Percentiles rank a stretch among this genome's conserved stretches.
These are phyloP conservation scores for Crassisporium funariophilum DNA, from an alignment of 768 basidiomycete genomes.

Conservation along the genomic window DNA sequence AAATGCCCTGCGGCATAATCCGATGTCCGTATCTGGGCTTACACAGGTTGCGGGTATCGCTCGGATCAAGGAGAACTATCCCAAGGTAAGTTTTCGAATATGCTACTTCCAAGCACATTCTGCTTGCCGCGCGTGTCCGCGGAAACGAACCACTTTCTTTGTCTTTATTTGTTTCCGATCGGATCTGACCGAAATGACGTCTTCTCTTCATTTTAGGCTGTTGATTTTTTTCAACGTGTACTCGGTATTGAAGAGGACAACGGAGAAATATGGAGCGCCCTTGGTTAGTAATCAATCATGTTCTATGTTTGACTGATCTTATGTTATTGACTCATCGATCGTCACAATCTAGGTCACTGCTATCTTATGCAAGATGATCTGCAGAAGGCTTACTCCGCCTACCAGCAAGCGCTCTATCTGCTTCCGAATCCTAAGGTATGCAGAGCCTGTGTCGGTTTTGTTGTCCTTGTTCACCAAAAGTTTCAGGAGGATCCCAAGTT, in stretches of 20 bases:
- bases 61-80: constrained; percentile 96
- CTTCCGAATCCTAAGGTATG: constrained; percentile 91
- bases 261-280: constrained; percentile 97
- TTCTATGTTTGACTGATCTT: constrained; percentile 8
- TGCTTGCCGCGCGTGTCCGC: constrained; percentile 35
- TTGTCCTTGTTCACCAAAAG: constrained; percentile 8
- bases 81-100: constrained; percentile 73
- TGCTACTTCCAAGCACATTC: constrained; percentile 24
- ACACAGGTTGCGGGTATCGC: constrained; percentile 95
- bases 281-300: constrained; percentile 54
- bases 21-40: constrained; percentile 85
- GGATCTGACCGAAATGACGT: constrained; percentile 43
- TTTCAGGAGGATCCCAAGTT: constrained; percentile 90
- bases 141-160: constrained; percentile 36
- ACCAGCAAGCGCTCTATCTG: constrained; percentile 96
- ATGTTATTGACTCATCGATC: constrained; percentile 8
- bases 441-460: constrained; percentile 14
- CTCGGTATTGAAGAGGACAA: constrained; percentile 91
- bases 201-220: constrained; percentile 61
- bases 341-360: constrained; percentile 72
- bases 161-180: constrained; percentile 31
- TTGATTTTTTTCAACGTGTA: constrained; percentile 96
- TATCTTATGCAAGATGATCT: constrained; percentile 99
- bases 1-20: constrained; percentile 93
- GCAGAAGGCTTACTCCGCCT: constrained; percentile 97